Evolutionary conservation across 2,329 filamentous ascomycete species (phyloP), one percentile per base, ranked within the genome.

Genomic region (Diaporthe australafricana): DNA sequence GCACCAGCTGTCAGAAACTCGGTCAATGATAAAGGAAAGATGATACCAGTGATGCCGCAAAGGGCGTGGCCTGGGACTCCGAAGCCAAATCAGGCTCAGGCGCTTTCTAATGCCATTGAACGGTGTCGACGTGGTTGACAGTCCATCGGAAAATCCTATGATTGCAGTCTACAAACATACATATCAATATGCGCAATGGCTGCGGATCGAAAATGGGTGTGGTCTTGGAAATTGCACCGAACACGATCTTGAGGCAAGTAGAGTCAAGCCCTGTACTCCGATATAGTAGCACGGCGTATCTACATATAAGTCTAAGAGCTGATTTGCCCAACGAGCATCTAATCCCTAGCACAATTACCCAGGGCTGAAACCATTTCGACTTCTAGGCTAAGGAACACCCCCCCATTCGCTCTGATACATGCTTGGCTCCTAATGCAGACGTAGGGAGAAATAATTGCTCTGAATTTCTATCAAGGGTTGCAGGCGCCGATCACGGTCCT

Each of bases 261-360:
- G n/a, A n/a, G n/a, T n/a, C 6, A 38, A 65, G 20, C 27, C n/a
- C 22, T 38, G 30, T 38, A 38, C 25, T 32, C 30, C 40, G 14
- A 35, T n/a, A 50, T 35, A n/a, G n/a, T 65, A 38, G 17, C 60
- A n/a, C 50, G 14, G 14, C 45, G n/a, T 50, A 65, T 65, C 60
- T 65, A 65, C 50, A 50, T 50, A 65, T 9, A 35, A 38, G 35
- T 50, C 60, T 63, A 65, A 50, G 30, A 25, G 45, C 20, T 17
- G 42, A 12, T 17, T 48, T 27, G 11, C 16, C 20, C n/a, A 6
- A 27, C 45, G 27, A n/a, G 27, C 30, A 14, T 22, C 25, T 16
- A 25, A 45, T 3, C 11, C 42, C 27, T 25, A 27, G 22, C 60
- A 48, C 5, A 30, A 20, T 30, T 32, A 25, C 16, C 30, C 30